phyloP scores from a whole-genome alignment of 805 yeast species.

The Metschnikowia lunata region DNA sequence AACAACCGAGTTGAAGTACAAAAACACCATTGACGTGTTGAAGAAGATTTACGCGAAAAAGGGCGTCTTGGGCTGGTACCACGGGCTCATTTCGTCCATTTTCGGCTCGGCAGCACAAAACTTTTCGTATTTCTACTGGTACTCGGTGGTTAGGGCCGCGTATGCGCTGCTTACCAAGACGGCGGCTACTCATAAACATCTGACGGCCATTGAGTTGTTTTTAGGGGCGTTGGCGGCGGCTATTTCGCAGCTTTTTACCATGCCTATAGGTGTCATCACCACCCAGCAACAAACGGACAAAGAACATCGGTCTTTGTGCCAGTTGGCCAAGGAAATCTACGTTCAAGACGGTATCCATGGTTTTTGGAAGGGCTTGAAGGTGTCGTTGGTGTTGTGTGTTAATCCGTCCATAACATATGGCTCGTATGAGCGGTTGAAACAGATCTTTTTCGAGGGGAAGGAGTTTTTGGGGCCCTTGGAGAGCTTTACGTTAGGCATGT shows the following conservation, averaged over 20 bases:
- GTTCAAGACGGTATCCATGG: constrained; percentile 64
- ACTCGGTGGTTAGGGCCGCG: constrained; percentile 60
- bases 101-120: constrained; percentile 72
- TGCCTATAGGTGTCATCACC: constrained; percentile 76
- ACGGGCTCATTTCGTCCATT: constrained; percentile 64
- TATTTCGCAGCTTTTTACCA: constrained; percentile 71
- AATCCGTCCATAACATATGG: constrained; percentile 89
- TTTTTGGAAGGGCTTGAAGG: constrained; percentile 81
- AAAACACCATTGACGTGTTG: constrained; percentile 60
- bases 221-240: constrained; percentile 83
- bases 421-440: constrained; percentile 64
- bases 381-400: constrained; percentile 68
- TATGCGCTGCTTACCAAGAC: constrained; percentile 41
- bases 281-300: constrained; percentile 54
- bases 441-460: constrained; percentile 41
- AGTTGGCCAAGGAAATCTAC: constrained; percentile 45
- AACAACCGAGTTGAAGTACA: constrained; percentile 38
- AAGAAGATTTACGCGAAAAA: constrained; percentile 50
- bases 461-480: constrained; percentile 53
- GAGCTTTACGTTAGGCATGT: constrained; percentile 69
- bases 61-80: constrained; percentile 68
- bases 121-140: constrained; percentile 86
- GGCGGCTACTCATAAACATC: constrained; percentile 35
- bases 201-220: constrained; percentile 63
- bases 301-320: constrained; percentile 28